Evolutionary conservation across 148 eudicot species (phyloP), one percentile per base, ranked within the genome.

Genomic region (Camellia granthamiana): DNA sequence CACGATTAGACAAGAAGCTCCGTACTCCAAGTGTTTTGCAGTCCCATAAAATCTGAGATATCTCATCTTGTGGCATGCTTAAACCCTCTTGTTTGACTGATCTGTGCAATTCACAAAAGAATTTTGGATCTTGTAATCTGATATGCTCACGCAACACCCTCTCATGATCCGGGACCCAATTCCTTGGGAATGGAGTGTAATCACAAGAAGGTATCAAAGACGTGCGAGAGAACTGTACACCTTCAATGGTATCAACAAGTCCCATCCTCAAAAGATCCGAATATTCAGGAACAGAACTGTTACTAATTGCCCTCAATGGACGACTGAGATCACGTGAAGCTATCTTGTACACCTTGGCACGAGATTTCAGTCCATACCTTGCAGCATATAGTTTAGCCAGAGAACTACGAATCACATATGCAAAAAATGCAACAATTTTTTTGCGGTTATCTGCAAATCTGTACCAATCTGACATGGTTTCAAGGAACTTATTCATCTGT

Each of bases 381-480:
- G 99, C 97, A 67, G 98, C 99, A 87, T 93, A 96, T 75, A 96
- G 52, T 83, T 96, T 96, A 72, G 97, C 97, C 77, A 96, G 77
- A 76, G 99, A 96, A 88, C 95, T 93, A 5, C 99, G 91, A 41
- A 96, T 86, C 72, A 96, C 94, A 86, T 96, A 96, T 23, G 99
- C 97, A 87, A 94, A 92, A 85, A 96, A 96, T 2, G 95, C 99
- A 64, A 93, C 94, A 85, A 92, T 85, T 79, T 96, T 96, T 81
- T 94, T 96, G 47, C 99, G 87, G 76, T 96, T 96, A 81, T 96
- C 99, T 49, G 99, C 99, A 75, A 90, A 96, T 85, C 87, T 87
- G 74, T 90, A 96, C 99, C 99, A 96, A 84, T 96, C 99, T 46
- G 98, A 97, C 97, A 96, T 93, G 58, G 97, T 92, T 83, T 96